These are phyloP conservation scores for Venturia aucupariae DNA, from an alignment of 2,329 filamentous ascomycete genomes.

Conservation along the genomic window DNA sequence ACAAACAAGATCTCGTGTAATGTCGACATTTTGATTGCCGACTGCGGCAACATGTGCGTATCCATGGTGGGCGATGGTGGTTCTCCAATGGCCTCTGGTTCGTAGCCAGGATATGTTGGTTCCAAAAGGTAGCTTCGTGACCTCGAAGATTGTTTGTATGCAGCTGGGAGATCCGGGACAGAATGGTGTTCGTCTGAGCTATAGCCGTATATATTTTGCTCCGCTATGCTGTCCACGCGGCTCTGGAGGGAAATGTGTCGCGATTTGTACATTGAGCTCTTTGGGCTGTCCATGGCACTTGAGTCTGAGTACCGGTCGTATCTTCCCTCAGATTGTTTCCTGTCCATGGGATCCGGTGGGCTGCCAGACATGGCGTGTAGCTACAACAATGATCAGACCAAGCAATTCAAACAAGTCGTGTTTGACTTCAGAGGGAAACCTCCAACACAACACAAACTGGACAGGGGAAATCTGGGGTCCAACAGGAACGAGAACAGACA, in stretches of 20 bases:
- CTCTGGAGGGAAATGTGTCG: constrained; percentile 26
- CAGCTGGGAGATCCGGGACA: constrained; percentile 12
- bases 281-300: constrained; percentile 13
- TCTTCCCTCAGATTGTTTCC: constrained; percentile 7
- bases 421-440: constrained; percentile 7
- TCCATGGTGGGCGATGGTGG: constrained; percentile 13
- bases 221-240: constrained; percentile 21
- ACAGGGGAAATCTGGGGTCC: constrained; percentile 1
- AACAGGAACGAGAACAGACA: background rate
- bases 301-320: constrained; percentile 2
- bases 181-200: constrained; percentile 11
- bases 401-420: constrained; percentile 10
- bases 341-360: constrained; percentile 5
- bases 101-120: constrained; percentile 13
- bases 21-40: constrained; percentile 18
- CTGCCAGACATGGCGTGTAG: constrained; percentile 8
- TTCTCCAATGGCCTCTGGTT: constrained; percentile 12
- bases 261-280: constrained; percentile 22
- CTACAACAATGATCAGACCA: constrained; percentile 10
- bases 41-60: constrained; percentile 8
- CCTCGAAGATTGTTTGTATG: constrained; percentile 13
- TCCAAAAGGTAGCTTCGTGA: constrained; percentile 15
- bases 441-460: constrained; percentile 6
- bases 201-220: constrained; percentile 15
- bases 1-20: constrained; percentile 23